Evolutionary conservation across 129 eudicot genomes (phyloP).

Genomic region (Flaveria brownii): DNA sequence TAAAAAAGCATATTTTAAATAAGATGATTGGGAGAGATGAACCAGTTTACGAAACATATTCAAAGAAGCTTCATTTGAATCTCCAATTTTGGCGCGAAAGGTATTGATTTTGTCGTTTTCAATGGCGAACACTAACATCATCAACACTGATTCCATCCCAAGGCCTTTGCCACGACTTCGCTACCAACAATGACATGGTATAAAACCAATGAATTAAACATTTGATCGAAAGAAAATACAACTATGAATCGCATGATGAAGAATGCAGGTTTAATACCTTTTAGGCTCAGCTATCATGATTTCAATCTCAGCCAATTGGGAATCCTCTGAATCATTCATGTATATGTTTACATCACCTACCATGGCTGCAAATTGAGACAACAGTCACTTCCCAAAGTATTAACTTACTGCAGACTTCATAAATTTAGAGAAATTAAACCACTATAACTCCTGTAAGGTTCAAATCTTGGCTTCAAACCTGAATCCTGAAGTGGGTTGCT

Average conservation of each 20-base stretch:
- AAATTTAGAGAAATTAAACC: too few relatives aligned
- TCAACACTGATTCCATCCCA: constrained; percentile 70
- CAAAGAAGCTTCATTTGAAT: constrained; percentile 75
- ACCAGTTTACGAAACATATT: constrained; percentile 54
- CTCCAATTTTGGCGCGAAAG: constrained; percentile 87
- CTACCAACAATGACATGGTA: constrained; percentile 35
- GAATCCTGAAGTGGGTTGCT: too few relatives aligned
- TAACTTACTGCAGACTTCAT: not conserved
- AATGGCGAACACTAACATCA: constrained; percentile 80
- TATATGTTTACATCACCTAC: constrained; percentile 93
- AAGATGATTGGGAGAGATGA: not conserved
- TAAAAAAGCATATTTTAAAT: not conserved
- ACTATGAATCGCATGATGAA: not conserved
- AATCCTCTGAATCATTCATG: constrained; percentile 86
- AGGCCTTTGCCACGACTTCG: constrained; percentile 93
- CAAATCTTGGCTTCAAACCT: too few relatives aligned
- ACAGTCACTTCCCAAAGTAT: not conserved
- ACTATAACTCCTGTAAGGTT: too few relatives aligned
- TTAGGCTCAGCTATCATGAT: constrained; percentile 91
- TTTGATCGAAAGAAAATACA: not conserved
- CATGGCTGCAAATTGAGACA: constrained; percentile 63
- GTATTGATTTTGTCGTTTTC: constrained; percentile 55
- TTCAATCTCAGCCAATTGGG: constrained; percentile 78
- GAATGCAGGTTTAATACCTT: constrained; percentile 44
- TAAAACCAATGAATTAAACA: constrained; percentile 10